These are phyloP conservation scores for Barnettozyma populi DNA, from an alignment of 805 yeast species.

Conservation along the genomic window DNA sequence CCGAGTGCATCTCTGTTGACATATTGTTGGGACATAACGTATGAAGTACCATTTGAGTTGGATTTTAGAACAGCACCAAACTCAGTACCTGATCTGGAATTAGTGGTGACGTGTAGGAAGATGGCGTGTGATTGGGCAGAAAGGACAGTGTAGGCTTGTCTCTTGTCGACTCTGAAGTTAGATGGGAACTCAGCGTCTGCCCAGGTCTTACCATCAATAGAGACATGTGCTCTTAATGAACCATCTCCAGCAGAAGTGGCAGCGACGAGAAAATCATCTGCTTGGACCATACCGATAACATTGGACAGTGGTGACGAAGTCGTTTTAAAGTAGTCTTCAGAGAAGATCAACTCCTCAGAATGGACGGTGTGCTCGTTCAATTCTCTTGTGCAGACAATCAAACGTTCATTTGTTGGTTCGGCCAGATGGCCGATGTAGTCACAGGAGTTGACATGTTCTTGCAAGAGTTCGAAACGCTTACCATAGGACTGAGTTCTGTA, in stretches of 20 bases:
- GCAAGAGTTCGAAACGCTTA: slow-evolving; percentile 46
- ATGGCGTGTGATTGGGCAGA: slow-evolving; percentile 68
- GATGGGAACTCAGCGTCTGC: slow-evolving; percentile 80
- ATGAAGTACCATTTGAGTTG: slow-evolving; percentile 86
- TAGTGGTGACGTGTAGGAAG: slow-evolving; percentile 78
- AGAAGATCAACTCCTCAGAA: slow-evolving; percentile 28
- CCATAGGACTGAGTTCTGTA: slow-evolving; percentile 69
- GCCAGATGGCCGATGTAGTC: slow-evolving; percentile 59
- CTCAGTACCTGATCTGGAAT: slow-evolving; percentile 43
- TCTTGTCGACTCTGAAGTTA: slow-evolving; percentile 49
- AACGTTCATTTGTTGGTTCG: slow-evolving; percentile 38
- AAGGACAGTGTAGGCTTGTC: slow-evolving; percentile 73
- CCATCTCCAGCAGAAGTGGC: slow-evolving; percentile 52
- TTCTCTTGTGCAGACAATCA: slow-evolving; percentile 60
- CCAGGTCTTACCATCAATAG: slow-evolving; percentile 71
- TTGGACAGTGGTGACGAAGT: slow-evolving; percentile 42
- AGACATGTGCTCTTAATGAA: slow-evolving; percentile 61
- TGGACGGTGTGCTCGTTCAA: slow-evolving; percentile 28
- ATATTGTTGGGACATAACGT: slow-evolving; percentile 56
- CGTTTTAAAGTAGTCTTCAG: slow-evolving; percentile 20
- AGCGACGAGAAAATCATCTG: slow-evolving; percentile 66
- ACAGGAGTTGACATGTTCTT: slow-evolving; percentile 54
- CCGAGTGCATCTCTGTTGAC: slow-evolving; percentile 75
- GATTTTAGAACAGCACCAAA: slow-evolving; percentile 82
- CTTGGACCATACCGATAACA: slow-evolving; percentile 68